Base-by-base conservation (phyloP, 768 basidiomycete genomes). In the Gymnopilus junonius region DNA sequence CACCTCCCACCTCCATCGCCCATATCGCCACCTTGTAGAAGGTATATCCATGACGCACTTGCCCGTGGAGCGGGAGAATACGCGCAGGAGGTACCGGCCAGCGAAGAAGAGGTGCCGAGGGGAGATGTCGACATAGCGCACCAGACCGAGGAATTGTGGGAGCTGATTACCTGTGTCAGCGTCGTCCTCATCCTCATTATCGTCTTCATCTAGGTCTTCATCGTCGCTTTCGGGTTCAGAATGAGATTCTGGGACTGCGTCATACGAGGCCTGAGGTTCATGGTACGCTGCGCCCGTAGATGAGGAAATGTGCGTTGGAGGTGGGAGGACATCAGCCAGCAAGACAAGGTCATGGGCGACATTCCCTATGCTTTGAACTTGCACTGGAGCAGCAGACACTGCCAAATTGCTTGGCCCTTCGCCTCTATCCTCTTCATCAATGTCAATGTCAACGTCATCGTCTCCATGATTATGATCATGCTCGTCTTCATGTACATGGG, bases 91-190 rank as follows among this genome's bases (percentile, higher is more conserved):
- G 20, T 67, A 65, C 1, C 69, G 69, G 5, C 85, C 84, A 51
- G 87, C 90, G 27, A 93, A 72, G 66, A 93, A 86, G 0, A 85
- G 83, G 69, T 89, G 83, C 8, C 75, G 73, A 45, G 79, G 76
- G 58, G 81, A 83, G 59, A 93, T 73, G 66, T 93, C 92, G 34
- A 92, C 89, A 64, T 92, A 92, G 56, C 78, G 78, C 58, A 90
- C 79, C 11, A 73, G 65, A 3, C 79, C 82, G 17, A 84, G 72
- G 8, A 43, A 64, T 10, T 51, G 57, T 3, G 65, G 58, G 14
- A 65, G 55, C 2, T 54, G 59, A 6, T 53, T 53, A 17, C 32
- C 35, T 8, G 51, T 37, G 35, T 63, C 51, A 23, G 40, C 32
- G 39, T 62, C 57, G 25, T 43, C 29, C 4, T 61, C 45, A 17